Evolutionary conservation across 257 asterid genomes (phyloP), one percentile per base, ranked within the genome.

Genomic region (Fraxinus pennsylvanica): DNA sequence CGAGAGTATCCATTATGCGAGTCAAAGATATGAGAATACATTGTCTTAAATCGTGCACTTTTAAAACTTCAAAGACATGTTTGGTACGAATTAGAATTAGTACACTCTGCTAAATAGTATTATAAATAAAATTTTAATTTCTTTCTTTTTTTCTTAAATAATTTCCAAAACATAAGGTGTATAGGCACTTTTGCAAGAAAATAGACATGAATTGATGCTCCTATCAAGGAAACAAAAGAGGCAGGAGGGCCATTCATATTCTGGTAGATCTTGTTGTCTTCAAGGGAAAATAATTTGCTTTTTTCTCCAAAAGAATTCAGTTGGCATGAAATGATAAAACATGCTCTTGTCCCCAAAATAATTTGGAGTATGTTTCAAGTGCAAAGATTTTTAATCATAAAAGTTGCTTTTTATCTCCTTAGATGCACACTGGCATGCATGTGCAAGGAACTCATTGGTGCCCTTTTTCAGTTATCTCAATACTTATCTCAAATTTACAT

Each of bases 221-320:
- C 74, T 68, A 59, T 38, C 15, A 30, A 75, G 82, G 82, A 45
- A 82, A 65, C 71, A 70, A 27, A 17, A 61, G 36, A 22, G 36
- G 63, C 3, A 43, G 17, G 67, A 8, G 69, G 73, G 71, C 79
- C 78, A 33, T 75, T 39, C 72, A 63, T 32, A 5, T 30, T 38
- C 59, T 45, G 74, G 67, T 74, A 9, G 67, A 45, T 25, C 66
- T 45, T 79, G 86, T 45, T 79, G 86, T 83, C 86, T 82, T 78
- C 27, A 54, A 54, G 7, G 52, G 39, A 30, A 39, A 43, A 54
- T 30, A 30, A 63, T 33, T 52, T 67, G 25, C 9, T 67, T 79
- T 74, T 74, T 21, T 76, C 21, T 30, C 29, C 74, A 29, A 67
- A 43, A 15, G 33, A 50, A 66, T 27, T 25, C 32, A 10, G 12